phyloP scores from a whole-genome alignment of 2,329 filamentous ascomycete genomes.

The Pseudomassariella vexata region DNA sequence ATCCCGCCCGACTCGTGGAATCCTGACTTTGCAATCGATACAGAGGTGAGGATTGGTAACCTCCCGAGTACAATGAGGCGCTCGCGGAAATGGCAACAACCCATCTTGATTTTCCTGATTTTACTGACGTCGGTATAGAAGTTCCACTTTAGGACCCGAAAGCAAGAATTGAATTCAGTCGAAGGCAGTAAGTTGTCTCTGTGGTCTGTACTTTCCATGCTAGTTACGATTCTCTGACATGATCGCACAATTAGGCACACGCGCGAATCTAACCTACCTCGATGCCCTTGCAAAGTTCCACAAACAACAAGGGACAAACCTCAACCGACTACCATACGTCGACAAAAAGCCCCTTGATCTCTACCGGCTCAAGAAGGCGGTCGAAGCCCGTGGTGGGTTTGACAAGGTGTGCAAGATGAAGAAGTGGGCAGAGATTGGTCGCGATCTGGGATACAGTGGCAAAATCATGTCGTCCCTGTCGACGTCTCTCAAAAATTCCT shows the following conservation, averaged over 20 bases:
- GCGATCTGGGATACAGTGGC: constrained; percentile 93
- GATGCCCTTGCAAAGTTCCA: constrained; percentile 95
- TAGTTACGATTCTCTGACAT: constrained; percentile 14
- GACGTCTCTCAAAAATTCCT: constrained; percentile 96
- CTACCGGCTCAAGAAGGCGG: constrained; percentile 93
- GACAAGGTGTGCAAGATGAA: constrained; percentile 95
- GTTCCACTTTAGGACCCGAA: constrained; percentile 94
- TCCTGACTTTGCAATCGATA: constrained; percentile 92
- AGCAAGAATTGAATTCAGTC: constrained; percentile 94
- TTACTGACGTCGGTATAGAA: constrained; percentile 49
- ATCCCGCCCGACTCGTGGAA: constrained; percentile 93
- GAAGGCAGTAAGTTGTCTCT: constrained; percentile 74
- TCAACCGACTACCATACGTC: constrained; percentile 91
- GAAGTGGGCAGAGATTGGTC: constrained; percentile 98
- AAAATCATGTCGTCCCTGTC: constrained; percentile 99
- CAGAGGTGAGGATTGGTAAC: constrained; percentile 67
- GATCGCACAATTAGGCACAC: constrained; percentile 57
- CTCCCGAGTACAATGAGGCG: too few relatives aligned
- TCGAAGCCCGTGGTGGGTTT: constrained; percentile 90
- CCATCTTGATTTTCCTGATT: too few relatives aligned
- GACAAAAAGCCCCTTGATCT: constrained; percentile 96
- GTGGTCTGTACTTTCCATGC: constrained; percentile 8
- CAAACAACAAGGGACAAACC: constrained; percentile 89
- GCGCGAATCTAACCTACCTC: constrained; percentile 91
- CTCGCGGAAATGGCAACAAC: too few relatives aligned